phyloP scores from a whole-genome alignment of 2,329 filamentous ascomycete genomes.

The Epichloe gansuensis region DNA sequence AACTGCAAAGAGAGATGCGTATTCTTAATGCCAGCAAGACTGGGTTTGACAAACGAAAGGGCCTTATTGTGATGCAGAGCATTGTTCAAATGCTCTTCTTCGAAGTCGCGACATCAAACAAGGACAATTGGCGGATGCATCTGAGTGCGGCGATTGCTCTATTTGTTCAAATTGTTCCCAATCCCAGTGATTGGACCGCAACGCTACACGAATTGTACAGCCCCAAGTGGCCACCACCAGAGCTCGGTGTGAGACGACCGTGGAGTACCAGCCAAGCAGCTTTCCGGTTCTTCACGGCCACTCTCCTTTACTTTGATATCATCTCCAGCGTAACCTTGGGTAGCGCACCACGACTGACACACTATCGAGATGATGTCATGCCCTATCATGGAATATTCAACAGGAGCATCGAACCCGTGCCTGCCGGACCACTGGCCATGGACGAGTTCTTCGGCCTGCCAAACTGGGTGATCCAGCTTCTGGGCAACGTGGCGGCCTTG shows the following conservation, averaged over 20 bases:
- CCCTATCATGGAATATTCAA: constrained; percentile 15
- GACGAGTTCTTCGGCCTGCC: constrained; percentile 42
- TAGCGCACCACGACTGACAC: constrained; percentile 27
- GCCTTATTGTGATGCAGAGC: constrained; percentile 33
- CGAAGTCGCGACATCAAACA: constrained; percentile 33
- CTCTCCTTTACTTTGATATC: constrained; percentile 37
- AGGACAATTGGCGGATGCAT: constrained; percentile 37
- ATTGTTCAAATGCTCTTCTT: constrained; percentile 43
- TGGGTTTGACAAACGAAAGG: constrained; percentile 19
- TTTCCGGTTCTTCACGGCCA: constrained; percentile 34
- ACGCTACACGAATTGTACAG: constrained; percentile 20
- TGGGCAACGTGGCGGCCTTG: constrained; percentile 41
- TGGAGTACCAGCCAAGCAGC: constrained; percentile 35
- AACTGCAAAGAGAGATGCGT: constrained; percentile 31
- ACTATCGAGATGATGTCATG: constrained; percentile 29
- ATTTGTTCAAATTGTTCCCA: constrained; percentile 32
- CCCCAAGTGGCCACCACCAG: constrained; percentile 22
- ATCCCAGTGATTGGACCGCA: constrained; percentile 24
- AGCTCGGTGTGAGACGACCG: constrained; percentile 21
- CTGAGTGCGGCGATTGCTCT: constrained; percentile 37
- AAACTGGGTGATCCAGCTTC: constrained; percentile 44
- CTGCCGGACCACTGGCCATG: constrained; percentile 26
- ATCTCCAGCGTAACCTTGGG: constrained; percentile 35
- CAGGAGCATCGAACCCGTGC: constrained; percentile 10
- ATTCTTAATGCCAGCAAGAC: constrained; percentile 21